Conservation (phyloP, 1,139 yeast genomes). For the Nakaseomyces kungkrabaensis region DNA sequence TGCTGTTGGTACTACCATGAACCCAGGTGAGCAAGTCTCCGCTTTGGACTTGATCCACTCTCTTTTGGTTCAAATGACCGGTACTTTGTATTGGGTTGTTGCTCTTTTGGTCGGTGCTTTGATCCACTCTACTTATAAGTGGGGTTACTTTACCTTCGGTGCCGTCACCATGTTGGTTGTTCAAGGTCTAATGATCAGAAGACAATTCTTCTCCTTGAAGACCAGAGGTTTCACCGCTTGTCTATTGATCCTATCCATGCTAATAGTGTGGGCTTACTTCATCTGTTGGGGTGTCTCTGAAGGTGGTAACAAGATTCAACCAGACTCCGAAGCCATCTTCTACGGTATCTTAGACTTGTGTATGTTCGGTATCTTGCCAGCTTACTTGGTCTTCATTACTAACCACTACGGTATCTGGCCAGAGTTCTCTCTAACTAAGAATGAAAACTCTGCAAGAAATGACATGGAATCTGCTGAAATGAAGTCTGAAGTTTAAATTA, state of each 20-base stretch:
- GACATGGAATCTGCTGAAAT: neutral
- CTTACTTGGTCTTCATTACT: slow-evolving; percentile 13
- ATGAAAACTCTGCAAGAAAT: neutral
- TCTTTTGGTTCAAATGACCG: slow-evolving; percentile 28
- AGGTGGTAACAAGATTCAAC: slow-evolving; percentile 58
- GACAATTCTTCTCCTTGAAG: slow-evolving; percentile 13
- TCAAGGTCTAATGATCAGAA: slow-evolving; percentile 27
- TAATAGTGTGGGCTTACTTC: slow-evolving; percentile 40
- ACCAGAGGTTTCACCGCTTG: slow-evolving; percentile 12
- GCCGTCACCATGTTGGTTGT: slow-evolving; percentile 34
- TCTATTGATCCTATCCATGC: slow-evolving; percentile 8
- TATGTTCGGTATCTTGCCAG: slow-evolving; percentile 38
- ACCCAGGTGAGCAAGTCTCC: slow-evolving; percentile 8
- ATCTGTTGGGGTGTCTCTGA: slow-evolving; percentile 55
- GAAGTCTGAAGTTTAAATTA: neutral
- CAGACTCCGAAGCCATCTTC: slow-evolving; percentile 58
- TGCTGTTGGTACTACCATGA: slow-evolving; percentile 6
- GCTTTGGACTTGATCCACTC: slow-evolving; percentile 19
- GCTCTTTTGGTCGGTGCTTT: slow-evolving; percentile 43
- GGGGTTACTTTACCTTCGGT: slow-evolving; percentile 44
- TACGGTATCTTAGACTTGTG: slow-evolving; percentile 52
- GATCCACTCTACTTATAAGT: slow-evolving; percentile 40
- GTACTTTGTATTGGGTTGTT: slow-evolving; percentile 34
- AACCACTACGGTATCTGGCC: slow-evolving; percentile 11
- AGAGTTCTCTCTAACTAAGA: slow-evolving; percentile 8